These are phyloP conservation scores for Chaetoscypha palmicola DNA, from an alignment of 2,329 filamentous ascomycete species.

Conservation along the genomic window DNA sequence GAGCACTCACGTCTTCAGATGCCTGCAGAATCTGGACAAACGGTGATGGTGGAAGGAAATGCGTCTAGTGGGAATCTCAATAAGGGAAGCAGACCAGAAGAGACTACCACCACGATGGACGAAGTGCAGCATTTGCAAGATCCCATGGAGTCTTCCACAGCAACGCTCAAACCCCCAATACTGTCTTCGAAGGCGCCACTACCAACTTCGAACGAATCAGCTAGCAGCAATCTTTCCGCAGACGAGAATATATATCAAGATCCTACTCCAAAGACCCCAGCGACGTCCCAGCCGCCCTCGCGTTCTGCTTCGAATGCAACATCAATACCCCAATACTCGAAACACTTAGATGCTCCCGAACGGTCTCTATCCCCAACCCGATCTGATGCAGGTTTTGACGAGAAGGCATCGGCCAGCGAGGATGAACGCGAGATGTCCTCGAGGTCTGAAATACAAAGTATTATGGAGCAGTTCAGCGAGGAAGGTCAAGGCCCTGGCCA, in stretches of 20 bases:
- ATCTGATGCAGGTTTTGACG: slow-evolving; percentile 50
- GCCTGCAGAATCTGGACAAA: not conserved
- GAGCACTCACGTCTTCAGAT: not conserved
- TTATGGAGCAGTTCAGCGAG: slow-evolving; percentile 93
- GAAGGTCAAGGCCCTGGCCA: slow-evolving; percentile 62
- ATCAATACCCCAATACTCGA: slow-evolving; percentile 28
- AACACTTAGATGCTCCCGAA: slow-evolving; percentile 34
- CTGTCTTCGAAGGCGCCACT: slow-evolving; percentile 5
- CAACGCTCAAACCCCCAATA: slow-evolving; percentile 28
- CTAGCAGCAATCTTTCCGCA: slow-evolving; percentile 14
- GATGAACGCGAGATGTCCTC: slow-evolving; percentile 63
- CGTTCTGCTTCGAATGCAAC: slow-evolving; percentile 31
- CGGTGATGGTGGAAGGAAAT: not conserved
- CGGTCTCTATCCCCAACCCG: slow-evolving; percentile 42
- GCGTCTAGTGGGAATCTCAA: not conserved
- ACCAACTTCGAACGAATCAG: slow-evolving; percentile 4
- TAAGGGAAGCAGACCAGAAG: slow-evolving; percentile 5
- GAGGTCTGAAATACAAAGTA: slow-evolving; percentile 84
- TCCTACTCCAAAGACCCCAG: slow-evolving; percentile 40
- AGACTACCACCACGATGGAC: not conserved
- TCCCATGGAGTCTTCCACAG: slow-evolving; percentile 31
- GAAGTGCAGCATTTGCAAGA: slow-evolving; percentile 9
- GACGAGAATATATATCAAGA: slow-evolving; percentile 38
- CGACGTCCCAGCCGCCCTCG: slow-evolving; percentile 35
- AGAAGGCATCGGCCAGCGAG: slow-evolving; percentile 50